Evolutionary conservation across 2,329 filamentous ascomycete species (phyloP).

Genomic region (Aspergillus sp.): DNA sequence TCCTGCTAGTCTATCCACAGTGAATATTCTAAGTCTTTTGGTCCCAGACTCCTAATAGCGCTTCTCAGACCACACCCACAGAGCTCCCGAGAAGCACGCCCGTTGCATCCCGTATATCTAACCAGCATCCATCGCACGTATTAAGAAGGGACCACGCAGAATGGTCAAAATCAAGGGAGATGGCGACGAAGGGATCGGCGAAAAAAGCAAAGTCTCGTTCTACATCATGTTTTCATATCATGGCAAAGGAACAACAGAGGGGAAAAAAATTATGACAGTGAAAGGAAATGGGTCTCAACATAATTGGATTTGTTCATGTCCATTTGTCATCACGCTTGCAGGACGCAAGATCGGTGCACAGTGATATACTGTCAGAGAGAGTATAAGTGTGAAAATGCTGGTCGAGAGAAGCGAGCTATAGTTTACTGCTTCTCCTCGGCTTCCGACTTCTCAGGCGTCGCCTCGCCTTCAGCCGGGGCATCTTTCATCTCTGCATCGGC

Average conservation of each 20-base stretch:
- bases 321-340: constrained; percentile 19
- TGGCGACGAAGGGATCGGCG: neutral
- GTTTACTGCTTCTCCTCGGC: constrained; percentile 39
- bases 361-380: constrained; percentile 5
- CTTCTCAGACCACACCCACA: neutral
- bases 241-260: constrained; percentile 9
- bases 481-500: constrained; percentile 60
- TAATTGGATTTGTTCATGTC: constrained; percentile 22
- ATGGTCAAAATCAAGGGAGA: neutral
- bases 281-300: constrained; percentile 11
- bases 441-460: constrained; percentile 25
- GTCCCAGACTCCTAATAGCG: neutral
- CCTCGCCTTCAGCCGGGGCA: constrained; percentile 45
- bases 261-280: constrained; percentile 6
- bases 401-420: neutral
- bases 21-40: constrained; percentile 10
- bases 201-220: constrained; percentile 6
- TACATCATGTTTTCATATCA: constrained; percentile 12
- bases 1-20: constrained; percentile 12
- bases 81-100: neutral
- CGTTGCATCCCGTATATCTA: too few species aligned
- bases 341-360: constrained; percentile 12
- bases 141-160: neutral
- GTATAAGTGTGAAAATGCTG: neutral
- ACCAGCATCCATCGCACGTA: neutral